Conservation (phyloP, 2,329 filamentous ascomycete genomes). For the Aschersonia sp. region DNA sequence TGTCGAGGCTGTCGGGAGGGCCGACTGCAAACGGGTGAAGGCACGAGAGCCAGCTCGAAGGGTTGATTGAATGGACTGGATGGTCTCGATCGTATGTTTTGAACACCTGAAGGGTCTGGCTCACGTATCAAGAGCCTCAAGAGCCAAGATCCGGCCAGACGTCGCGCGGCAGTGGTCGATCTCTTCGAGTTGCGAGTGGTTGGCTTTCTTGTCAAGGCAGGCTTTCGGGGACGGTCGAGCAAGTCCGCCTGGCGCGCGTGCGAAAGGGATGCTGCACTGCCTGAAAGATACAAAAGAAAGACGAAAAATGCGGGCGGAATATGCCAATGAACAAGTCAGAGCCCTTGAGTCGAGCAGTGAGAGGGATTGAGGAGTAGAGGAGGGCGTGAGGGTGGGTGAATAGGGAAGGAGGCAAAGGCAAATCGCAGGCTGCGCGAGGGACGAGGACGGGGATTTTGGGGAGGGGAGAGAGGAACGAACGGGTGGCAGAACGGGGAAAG, state of each 20-base stretch:
- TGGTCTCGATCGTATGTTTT: too few species aligned
- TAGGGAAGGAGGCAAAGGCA: slow-evolving; percentile 8
- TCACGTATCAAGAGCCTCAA: too few species aligned
- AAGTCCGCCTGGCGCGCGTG: neutral
- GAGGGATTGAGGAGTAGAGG: slow-evolving; percentile 4
- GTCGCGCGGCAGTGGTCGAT: too few species aligned
- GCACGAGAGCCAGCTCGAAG: too few species aligned
- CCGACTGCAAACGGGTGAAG: too few species aligned
- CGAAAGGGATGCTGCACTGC: neutral
- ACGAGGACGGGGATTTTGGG: slow-evolving; percentile 18
- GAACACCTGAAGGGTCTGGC: too few species aligned
- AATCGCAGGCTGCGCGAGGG: slow-evolving; percentile 15
- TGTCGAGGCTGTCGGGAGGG: too few species aligned
- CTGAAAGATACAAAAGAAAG: neutral
- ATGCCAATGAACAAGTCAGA: neutral
- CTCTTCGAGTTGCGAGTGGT: neutral
- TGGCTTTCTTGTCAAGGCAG: slow-evolving; percentile 1
- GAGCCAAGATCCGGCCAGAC: too few species aligned
- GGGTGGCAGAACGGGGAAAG: slow-evolving; percentile 14
- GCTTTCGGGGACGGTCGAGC: neutral
- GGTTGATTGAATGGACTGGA: too few species aligned
- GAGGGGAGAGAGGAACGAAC: slow-evolving; percentile 14
- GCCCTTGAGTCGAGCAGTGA: neutral
- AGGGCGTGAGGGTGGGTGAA: slow-evolving; percentile 1
- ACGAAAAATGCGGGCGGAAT: neutral